Conservation (phyloP, 202 grass and related monocot genomes). For the Zizania palustris region DNA sequence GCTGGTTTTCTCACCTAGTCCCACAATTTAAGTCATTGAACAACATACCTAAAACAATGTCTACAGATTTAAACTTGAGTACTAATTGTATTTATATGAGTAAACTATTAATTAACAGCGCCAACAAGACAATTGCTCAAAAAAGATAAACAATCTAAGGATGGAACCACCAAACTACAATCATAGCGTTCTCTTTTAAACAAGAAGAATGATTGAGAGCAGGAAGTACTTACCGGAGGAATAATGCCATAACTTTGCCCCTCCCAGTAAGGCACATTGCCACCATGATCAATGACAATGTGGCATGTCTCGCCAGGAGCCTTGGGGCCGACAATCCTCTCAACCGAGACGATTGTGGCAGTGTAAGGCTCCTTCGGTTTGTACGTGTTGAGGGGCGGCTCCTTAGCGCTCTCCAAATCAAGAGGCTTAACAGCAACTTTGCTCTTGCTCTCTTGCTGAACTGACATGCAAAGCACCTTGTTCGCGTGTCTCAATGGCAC, state of each 20-base stretch:
- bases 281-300: conserved; percentile 86
- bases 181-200: neutral
- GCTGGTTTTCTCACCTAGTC: neutral
- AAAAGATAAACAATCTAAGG: neutral
- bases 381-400: conserved; percentile 84
- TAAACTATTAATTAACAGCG: neutral
- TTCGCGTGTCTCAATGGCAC: conserved; percentile 22
- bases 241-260: conserved; percentile 92
- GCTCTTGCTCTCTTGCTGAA: conserved; percentile 62
- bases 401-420: conserved; percentile 75
- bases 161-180: neutral
- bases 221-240: conserved; percentile 64
- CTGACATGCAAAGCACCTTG: conserved; percentile 58
- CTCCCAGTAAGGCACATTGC: conserved; percentile 95
- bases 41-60: neutral
- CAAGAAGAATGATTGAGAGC: neutral
- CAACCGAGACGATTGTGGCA: conserved; percentile 76
- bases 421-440: conserved; percentile 65
- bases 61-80: neutral
- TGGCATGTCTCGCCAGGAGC: conserved; percentile 94
- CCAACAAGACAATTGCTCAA: neutral
- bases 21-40: neutral
- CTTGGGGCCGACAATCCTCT: conserved; percentile 78
- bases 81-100: neutral
- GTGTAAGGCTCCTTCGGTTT: conserved; percentile 85